Percentiles rank a stretch among this genome's conserved stretches.
Conservation (phyloP, 2,329 filamentous ascomycete species). For the Fusarium clavum region DNA sequence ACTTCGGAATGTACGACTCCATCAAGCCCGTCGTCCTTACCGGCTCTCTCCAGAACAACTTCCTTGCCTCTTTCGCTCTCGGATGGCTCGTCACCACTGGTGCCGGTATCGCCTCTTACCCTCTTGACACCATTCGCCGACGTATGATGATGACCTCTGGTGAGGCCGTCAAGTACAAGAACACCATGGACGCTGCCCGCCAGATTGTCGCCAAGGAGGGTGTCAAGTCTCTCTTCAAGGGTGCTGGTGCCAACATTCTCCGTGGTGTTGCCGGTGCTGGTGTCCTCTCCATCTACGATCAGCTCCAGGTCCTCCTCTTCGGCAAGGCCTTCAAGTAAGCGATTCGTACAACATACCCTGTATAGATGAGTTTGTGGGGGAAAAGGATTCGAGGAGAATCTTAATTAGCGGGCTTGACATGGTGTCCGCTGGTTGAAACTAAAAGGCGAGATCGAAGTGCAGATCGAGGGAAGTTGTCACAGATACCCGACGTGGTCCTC, state of each 20-base stretch:
- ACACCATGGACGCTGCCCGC: conserved; percentile 91
- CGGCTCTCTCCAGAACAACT: conserved; percentile 92
- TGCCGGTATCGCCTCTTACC: conserved; percentile 99
- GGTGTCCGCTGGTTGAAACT: conserved; percentile 56
- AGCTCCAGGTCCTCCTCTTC: conserved; percentile 99
- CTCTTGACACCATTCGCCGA: conserved; percentile 99
- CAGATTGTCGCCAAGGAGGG: conserved; percentile 99
- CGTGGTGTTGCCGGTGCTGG: conserved; percentile 99
- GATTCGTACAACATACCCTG: conserved; percentile 52
- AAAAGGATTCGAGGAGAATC: conserved; percentile 47
- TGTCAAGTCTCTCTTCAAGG: conserved; percentile 99
- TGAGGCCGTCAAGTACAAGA: conserved; percentile 99
- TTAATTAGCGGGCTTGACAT: conserved; percentile 53
- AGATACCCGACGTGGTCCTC: conserved; percentile 55
- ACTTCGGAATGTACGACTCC: conserved; percentile 99
- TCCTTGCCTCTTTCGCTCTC: conserved; percentile 98
- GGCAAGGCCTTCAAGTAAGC: conserved; percentile 96
- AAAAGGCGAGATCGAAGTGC: conserved; percentile 60
- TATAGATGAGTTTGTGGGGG: conserved; percentile 55
- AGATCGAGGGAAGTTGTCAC: conserved; percentile 57
- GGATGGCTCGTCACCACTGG: conserved; percentile 99
- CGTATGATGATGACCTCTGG: conserved; percentile 99
- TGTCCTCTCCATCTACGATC: conserved; percentile 99
- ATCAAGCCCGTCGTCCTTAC: conserved; percentile 98
- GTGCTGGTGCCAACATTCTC: conserved; percentile 99